Base-by-base conservation (phyloP, 1,139 yeast genomes). In the Hanseniaspora sp. region DNA sequence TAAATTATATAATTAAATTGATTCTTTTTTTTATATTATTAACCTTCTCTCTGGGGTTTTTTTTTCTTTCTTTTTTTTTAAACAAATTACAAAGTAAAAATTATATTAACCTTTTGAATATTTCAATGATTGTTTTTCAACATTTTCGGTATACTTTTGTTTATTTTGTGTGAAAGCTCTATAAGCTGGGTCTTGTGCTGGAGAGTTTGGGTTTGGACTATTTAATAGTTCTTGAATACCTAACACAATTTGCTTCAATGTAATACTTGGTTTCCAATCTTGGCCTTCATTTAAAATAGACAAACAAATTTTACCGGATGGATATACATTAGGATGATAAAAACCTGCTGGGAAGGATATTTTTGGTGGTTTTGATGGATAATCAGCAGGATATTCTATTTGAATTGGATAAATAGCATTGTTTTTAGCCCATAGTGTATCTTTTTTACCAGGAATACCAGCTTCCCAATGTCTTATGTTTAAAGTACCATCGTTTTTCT, bases 131-230 rank as follows among this genome's bases (percentile, higher is more conserved):
- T 92, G 97, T 59, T 84, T 88, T 60, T 72, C 72, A 37, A 92
- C 95, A 63, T 80, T 83, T 68, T 79, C 79, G 58, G 83, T 86
- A 66, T 94, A 94, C 48, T 77, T 71, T 1, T 74, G 72, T 63
- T 76, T 76, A 66, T 86, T 86, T 64, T 79, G 81, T 28, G 79
- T 76, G 63, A 80, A 92, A 1, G 95, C 86, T 64, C 83, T 80
- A 83, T 90, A 94, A 2, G 98, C 97, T 2, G 95, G 95, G 60
- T 87, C 95, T 69, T 92, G 99, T 0, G 98, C 98, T 1, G 99
- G 99, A 0, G 96, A 87, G 57, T 84, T 82, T 34, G 95, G 94
- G 65, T 94, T 94, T 37, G 99, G 98, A 34, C 82, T 77, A 63
- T 85, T 87, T 59, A 94, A 74, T 56, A 94, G 74, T 67, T 90